phyloP scores from a whole-genome alignment of 2,329 filamentous ascomycete genomes.

The Neonectria coccinea region DNA sequence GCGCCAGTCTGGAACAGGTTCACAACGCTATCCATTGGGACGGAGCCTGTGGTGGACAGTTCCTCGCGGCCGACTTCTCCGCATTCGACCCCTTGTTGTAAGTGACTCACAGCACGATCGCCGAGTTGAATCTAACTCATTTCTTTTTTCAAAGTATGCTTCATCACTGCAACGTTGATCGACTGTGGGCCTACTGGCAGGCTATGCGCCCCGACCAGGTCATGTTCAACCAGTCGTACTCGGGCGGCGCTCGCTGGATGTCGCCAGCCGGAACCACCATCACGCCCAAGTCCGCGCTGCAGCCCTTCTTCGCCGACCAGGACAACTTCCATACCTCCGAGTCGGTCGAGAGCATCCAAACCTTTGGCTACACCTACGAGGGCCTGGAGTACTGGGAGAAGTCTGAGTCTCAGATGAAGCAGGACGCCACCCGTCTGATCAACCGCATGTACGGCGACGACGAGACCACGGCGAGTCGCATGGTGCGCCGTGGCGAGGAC shows the following conservation, averaged over 20 bases:
- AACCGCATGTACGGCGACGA: constrained; percentile 49
- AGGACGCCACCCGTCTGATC: constrained; percentile 48
- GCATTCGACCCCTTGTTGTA: constrained; percentile 62
- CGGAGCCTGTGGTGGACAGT: constrained; percentile 55
- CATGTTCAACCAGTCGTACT: constrained; percentile 52
- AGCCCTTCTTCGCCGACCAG: constrained; percentile 60
- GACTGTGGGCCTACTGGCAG: constrained; percentile 70
- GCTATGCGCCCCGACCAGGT: constrained; percentile 53
- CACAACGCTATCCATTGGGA: constrained; percentile 59
- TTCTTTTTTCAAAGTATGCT: constrained; percentile 52
- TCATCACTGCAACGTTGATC: constrained; percentile 70
- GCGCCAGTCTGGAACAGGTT: constrained; percentile 57
- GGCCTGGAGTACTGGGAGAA: constrained; percentile 53
- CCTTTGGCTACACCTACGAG: constrained; percentile 56
- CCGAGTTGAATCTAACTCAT: neutral
- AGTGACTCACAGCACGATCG: constrained; percentile 27
- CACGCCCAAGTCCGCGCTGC: constrained; percentile 59
- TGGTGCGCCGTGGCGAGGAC: constrained; percentile 26
- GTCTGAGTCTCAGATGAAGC: constrained; percentile 46
- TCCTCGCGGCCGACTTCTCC: constrained; percentile 54
- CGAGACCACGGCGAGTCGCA: constrained; percentile 15
- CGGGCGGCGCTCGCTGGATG: constrained; percentile 53
- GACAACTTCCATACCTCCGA: constrained; percentile 57
- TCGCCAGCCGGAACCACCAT: constrained; percentile 55
- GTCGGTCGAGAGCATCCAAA: constrained; percentile 48